Evolutionary conservation across 345 rosid genomes (phyloP).

Genomic region (Gossypium sturtianum): DNA sequence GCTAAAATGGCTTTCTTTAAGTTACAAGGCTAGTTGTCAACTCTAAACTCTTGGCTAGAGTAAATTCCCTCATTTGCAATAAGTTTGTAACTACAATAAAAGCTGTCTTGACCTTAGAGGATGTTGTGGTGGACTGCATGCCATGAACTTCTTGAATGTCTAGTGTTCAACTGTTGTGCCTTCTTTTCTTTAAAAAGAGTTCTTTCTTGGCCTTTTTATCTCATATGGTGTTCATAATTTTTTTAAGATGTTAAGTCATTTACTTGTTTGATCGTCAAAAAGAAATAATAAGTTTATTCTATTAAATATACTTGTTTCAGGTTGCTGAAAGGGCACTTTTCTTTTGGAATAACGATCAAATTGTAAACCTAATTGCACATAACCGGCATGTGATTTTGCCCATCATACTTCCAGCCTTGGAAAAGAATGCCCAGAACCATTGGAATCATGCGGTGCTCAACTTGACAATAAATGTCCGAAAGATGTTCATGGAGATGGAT

Average conservation of each 20-base stretch:
- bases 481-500: conserved; percentile 82
- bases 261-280: neutral
- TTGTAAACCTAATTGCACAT: conserved; percentile 60
- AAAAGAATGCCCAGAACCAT: conserved; percentile 61
- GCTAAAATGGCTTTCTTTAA: neutral
- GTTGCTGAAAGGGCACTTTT: conserved; percentile 87
- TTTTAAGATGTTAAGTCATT: neutral
- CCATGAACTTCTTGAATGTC: neutral
- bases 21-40: neutral
- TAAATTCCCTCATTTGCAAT: neutral
- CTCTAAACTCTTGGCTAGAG: neutral
- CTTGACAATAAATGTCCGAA: conserved; percentile 56
- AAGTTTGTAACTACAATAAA: neutral
- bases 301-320: conserved; percentile 32
- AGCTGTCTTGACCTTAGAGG: neutral
- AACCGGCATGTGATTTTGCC: conserved; percentile 65
- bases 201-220: neutral
- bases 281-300: neutral
- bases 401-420: conserved; percentile 59
- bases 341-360: conserved; percentile 94
- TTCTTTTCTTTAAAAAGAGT: neutral
- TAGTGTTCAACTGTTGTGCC: neutral
- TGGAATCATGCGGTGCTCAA: conserved; percentile 86
- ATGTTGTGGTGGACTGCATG: neutral
- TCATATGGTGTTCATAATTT: neutral